Evolutionary conservation across 2,329 filamentous ascomycete genomes (phyloP).

Genomic region (Ascochyta clinopodiicola): DNA sequence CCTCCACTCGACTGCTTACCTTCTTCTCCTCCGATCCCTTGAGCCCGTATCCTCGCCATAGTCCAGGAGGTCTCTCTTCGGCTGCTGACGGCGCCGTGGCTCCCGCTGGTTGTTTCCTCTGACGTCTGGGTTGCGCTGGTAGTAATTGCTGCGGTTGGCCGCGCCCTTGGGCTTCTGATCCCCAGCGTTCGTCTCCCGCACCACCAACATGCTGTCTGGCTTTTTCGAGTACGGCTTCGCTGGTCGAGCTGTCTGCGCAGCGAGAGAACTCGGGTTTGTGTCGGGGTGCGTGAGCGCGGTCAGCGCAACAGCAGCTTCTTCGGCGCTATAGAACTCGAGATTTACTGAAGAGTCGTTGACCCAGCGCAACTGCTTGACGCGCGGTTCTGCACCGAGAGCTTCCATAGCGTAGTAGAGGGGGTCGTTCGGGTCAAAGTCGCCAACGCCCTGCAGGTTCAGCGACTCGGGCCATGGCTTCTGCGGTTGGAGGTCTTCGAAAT

Average conservation of each 20-base stretch:
- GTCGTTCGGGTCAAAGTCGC: constrained; percentile 79
- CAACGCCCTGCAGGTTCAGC: constrained; percentile 83
- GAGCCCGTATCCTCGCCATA: constrained; percentile 36
- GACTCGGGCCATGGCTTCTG: constrained; percentile 62
- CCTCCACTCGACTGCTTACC: constrained; percentile 11
- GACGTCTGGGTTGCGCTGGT: constrained; percentile 88
- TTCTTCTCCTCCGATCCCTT: constrained; percentile 34
- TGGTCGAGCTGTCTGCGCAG: constrained; percentile 67
- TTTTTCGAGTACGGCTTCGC: constrained; percentile 72
- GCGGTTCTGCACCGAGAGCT: constrained; percentile 66
- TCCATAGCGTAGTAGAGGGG: constrained; percentile 77
- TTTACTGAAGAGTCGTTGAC: constrained; percentile 93
- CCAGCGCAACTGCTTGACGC: constrained; percentile 75
- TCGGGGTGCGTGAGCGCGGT: constrained; percentile 61
- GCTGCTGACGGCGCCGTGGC: constrained; percentile 60
- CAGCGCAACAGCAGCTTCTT: constrained; percentile 62
- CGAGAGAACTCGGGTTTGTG: constrained; percentile 49
- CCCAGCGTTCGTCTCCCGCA: constrained; percentile 74
- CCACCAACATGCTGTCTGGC: constrained; percentile 71
- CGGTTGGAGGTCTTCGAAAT: constrained; percentile 40
- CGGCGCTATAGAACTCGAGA: constrained; percentile 71
- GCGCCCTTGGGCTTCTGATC: constrained; percentile 85
- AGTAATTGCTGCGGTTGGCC: constrained; percentile 83
- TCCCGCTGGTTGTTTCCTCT: constrained; percentile 58
- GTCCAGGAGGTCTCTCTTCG: constrained; percentile 35